These are phyloP conservation scores for Cutaneotrichosporon sp. DNA, from an alignment of 1,284 basidiomycete species.

Conservation along the genomic window DNA sequence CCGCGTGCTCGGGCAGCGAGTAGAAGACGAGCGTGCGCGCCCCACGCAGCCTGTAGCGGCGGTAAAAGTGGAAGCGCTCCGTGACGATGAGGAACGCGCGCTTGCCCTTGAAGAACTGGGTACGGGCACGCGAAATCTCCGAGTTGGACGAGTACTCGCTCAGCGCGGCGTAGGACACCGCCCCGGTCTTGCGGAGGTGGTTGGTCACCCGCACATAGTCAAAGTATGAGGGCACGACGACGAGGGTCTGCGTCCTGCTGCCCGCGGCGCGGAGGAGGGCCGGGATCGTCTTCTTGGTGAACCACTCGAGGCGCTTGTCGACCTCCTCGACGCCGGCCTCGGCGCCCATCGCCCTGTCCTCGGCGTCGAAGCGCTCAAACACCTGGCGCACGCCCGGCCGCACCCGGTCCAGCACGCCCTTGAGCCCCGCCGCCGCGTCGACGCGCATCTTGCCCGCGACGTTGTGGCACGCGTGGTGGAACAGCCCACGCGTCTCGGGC, in stretches of 20 bases:
- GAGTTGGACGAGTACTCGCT: conserved; percentile 95
- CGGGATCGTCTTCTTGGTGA: conserved; percentile 84
- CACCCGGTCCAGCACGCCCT: conserved; percentile 65
- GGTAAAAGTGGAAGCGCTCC: conserved; percentile 97
- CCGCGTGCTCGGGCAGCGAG: conserved; percentile 81
- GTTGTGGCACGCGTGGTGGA: conserved; percentile 72
- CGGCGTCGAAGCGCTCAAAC: conserved; percentile 47
- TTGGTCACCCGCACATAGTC: conserved; percentile 94
- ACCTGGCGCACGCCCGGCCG: conserved; percentile 79
- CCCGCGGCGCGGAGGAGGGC: conserved; percentile 85
- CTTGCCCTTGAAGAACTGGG: conserved; percentile 87
- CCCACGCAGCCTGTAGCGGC: conserved; percentile 88
- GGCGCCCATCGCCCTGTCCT: conserved; percentile 31
- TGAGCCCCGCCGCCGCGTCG: conserved; percentile 60
- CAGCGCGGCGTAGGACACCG: conserved; percentile 75
- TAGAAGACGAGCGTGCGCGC: conserved; percentile 93
- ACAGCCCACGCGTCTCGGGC: conserved; percentile 80
- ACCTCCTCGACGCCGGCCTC: conserved; percentile 73
- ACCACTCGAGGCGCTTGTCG: conserved; percentile 82
- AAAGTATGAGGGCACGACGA: conserved; percentile 93
- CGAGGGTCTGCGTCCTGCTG: conserved; percentile 78
- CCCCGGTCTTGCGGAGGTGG: conserved; percentile 70
- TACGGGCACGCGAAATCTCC: conserved; percentile 89
- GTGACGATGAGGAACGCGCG: conserved; percentile 86
- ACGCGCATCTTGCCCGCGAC: conserved; percentile 78